A percentile compares a stretch with the other conserved stretches of the same genome.
Conservation (phyloP, 1,284 basidiomycete genomes). For the Boletus smithii region DNA sequence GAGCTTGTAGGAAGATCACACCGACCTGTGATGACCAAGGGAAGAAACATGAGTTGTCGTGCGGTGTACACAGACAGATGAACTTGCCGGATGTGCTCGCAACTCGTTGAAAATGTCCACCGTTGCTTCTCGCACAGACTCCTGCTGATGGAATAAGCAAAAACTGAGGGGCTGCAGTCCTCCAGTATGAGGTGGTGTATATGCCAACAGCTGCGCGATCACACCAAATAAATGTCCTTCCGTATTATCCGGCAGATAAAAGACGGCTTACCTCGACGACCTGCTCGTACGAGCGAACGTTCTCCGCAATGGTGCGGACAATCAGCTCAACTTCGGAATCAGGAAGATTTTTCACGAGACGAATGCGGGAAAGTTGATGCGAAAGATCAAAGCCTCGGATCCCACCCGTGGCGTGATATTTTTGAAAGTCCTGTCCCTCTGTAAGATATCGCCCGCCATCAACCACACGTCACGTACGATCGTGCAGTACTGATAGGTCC, state of each 20-base stretch:
- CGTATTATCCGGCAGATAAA: not conserved
- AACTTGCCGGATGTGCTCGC: conserved; percentile 68
- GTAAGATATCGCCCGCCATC: conserved; percentile 7
- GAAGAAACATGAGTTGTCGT: conserved; percentile 4
- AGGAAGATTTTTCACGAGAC: conserved; percentile 57
- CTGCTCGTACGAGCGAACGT: conserved; percentile 78
- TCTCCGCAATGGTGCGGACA: conserved; percentile 68
- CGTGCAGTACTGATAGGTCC: conserved; percentile 60
- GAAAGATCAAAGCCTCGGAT: conserved; percentile 66
- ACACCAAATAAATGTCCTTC: not conserved
- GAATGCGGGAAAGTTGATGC: conserved; percentile 71
- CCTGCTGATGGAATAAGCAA: conserved; percentile 84
- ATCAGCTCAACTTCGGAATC: conserved; percentile 73
- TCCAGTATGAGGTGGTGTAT: conserved; percentile 73
- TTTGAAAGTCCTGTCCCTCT: conserved; percentile 52
- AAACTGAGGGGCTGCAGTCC: conserved; percentile 85
- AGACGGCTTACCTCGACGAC: conserved; percentile 72
- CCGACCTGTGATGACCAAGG: conserved; percentile 62
- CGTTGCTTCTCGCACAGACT: conserved; percentile 70
- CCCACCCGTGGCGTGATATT: conserved; percentile 40
- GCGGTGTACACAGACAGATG: not conserved
- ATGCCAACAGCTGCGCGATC: conserved; percentile 67
- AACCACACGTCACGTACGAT: conserved; percentile 41
- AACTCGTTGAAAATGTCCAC: conserved; percentile 83
- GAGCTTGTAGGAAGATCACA: conserved; percentile 72